A percentile compares a stretch with the other conserved stretches of the same genome.
Evolutionary conservation across 2,329 filamentous ascomycete species (phyloP).

Genomic region (Tolypocladium inflatum): DNA sequence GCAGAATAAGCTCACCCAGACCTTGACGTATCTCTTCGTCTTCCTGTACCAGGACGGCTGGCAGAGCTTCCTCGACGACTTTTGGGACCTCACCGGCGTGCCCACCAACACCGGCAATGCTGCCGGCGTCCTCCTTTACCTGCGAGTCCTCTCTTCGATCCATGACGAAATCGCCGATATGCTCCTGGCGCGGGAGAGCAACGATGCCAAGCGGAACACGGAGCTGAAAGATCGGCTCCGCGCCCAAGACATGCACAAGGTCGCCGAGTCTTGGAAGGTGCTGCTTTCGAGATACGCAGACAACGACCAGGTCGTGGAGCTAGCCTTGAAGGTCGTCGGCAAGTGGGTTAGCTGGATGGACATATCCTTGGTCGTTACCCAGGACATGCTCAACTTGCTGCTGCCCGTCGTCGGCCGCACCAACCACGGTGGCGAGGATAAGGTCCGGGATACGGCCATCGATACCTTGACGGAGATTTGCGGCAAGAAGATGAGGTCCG

Average conservation of each 20-base stretch:
- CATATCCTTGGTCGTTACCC: conserved; percentile 85
- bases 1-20: conserved; percentile 96
- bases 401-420: conserved; percentile 80
- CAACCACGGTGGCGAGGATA: conserved; percentile 57
- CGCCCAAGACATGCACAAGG: conserved; percentile 77
- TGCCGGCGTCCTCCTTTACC: conserved; percentile 72
- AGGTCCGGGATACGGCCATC: conserved; percentile 81
- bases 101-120: conserved; percentile 60
- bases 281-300: conserved; percentile 70
- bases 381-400: conserved; percentile 74
- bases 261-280: conserved; percentile 85
- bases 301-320: conserved; percentile 67
- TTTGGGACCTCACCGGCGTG: conserved; percentile 63
- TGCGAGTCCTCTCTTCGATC: conserved; percentile 78
- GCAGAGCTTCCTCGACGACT: conserved; percentile 86
- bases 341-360: conserved; percentile 99
- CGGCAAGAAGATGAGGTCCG: conserved; percentile 92
- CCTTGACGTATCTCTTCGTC: conserved; percentile 87
- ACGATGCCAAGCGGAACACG: conserved; percentile 76
- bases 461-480: conserved; percentile 94
- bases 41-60: conserved; percentile 78
- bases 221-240: conserved; percentile 87
- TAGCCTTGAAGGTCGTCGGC: conserved; percentile 83
- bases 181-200: conserved; percentile 66
- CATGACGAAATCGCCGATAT: conserved; percentile 97